Conservation (phyloP, 306 rosid species). For the Trichosanthes truncata region DNA sequence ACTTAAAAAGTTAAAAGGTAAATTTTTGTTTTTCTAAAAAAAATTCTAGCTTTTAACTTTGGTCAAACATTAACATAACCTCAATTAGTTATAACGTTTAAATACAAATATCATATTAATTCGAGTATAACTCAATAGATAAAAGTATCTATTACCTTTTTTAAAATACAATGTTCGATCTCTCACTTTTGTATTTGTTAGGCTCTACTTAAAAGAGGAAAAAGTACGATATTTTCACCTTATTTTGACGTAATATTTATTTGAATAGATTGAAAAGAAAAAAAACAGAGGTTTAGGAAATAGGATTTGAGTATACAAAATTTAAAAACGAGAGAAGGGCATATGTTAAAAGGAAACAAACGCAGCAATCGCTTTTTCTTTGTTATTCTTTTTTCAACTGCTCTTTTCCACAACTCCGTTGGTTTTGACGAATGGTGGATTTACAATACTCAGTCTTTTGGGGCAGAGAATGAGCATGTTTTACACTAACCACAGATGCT, state of each 20-base stretch:
- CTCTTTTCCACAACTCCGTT: constrained; percentile 5
- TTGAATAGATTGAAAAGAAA: no score
- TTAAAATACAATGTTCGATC: no score
- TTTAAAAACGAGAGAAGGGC: background rate
- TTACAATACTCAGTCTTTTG: background rate
- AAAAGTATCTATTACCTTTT: no score
- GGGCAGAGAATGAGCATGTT: constrained; percentile 2
- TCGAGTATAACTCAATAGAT: no score
- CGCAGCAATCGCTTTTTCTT: background rate
- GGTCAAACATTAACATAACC: no score
- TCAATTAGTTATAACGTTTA: no score
- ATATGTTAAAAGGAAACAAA: background rate
- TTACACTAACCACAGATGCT: constrained; percentile 9
- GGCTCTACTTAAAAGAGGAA: no score
- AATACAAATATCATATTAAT: no score
- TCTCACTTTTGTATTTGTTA: no score
- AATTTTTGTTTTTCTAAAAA: no score
- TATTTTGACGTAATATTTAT: no score
- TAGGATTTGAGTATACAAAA: background rate
- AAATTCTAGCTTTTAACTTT: background rate
- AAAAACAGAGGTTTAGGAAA: background rate
- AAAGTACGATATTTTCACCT: no score
- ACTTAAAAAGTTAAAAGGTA: background rate
- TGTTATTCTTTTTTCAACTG: background rate
- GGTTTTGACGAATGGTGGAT: background rate